A percentile compares a stretch with the other conserved stretches of the same genome.
Conservation (phyloP, 2,329 filamentous ascomycete genomes). For the Neonectria sp. region DNA sequence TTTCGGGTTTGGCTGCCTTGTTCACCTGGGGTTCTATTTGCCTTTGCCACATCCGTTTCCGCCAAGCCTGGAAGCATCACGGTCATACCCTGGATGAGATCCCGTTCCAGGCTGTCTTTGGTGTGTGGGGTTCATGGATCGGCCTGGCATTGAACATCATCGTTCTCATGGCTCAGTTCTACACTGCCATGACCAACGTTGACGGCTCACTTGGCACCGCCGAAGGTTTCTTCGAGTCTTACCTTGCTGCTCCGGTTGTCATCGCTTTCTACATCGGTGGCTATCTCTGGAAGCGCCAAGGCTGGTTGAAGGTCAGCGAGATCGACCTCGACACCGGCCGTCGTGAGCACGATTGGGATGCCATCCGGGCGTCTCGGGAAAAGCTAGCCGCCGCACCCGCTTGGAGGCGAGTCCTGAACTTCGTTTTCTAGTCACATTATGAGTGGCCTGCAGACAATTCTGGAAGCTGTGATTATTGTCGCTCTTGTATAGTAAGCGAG, state of each 20-base stretch:
- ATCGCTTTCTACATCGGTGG: conserved; percentile 68
- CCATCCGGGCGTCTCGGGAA: conserved; percentile 64
- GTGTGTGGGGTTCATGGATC: conserved; percentile 75
- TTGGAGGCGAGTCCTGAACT: conserved; percentile 57
- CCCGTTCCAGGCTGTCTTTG: conserved; percentile 73
- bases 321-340: conserved; percentile 79
- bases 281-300: conserved; percentile 75
- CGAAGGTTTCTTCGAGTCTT: conserved; percentile 67
- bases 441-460: background rate
- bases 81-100: conserved; percentile 78
- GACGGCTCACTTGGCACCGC: conserved; percentile 47
- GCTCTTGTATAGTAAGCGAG: background rate
- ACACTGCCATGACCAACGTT: conserved; percentile 60
- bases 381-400: conserved; percentile 61
- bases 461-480: background rate
- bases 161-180: conserved; percentile 70
- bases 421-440: conserved; percentile 46
- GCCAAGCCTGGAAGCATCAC: conserved; percentile 72
- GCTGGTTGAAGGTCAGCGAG: conserved; percentile 69
- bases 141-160: conserved; percentile 72
- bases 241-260: conserved; percentile 69
- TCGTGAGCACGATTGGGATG: conserved; percentile 74
- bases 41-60: conserved; percentile 78
- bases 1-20: conserved; percentile 75
- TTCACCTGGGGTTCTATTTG: conserved; percentile 81